Conservation (phyloP, 352 stramenopile genomes). For the Pythium dissotocum region DNA sequence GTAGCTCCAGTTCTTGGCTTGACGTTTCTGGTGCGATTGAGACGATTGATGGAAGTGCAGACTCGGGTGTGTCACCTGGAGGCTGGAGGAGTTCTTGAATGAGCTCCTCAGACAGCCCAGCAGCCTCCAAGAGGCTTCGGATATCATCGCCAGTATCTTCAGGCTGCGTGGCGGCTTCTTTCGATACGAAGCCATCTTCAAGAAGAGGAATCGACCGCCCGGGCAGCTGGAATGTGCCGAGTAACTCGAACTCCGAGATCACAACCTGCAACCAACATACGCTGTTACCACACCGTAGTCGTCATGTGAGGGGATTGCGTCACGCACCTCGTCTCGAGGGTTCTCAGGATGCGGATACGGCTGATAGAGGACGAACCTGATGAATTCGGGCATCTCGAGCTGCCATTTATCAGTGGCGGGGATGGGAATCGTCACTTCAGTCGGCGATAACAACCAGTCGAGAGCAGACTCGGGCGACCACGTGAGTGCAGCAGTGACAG, state of each 20-base stretch:
- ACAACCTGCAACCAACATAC: background rate
- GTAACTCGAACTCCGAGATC: conserved; percentile 13
- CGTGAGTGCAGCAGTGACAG: background rate
- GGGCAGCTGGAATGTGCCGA: conserved; percentile 13
- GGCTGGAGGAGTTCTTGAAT: conserved; percentile 12
- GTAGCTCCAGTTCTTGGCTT: background rate
- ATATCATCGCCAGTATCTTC: background rate
- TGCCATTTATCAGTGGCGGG: background rate
- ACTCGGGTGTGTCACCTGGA: background rate
- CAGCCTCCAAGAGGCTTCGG: background rate
- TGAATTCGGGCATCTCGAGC: conserved; percentile 5
- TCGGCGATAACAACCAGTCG: conserved; percentile 1
- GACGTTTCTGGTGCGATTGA: background rate
- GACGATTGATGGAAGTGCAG: background rate
- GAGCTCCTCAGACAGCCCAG: conserved; percentile 6
- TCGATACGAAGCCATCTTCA: conserved; percentile 16
- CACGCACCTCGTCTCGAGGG: conserved; percentile 7
- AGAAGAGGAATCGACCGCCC: conserved; percentile 18
- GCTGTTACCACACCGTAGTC: too few species aligned
- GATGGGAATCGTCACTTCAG: conserved; percentile 10
- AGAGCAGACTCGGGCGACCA: conserved; percentile 29
- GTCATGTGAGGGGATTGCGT: background rate
- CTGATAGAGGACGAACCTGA: conserved; percentile 20
- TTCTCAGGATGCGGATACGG: conserved; percentile 16
- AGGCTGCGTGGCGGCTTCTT: background rate